Percentiles rank a stretch among this genome's conserved stretches.
phyloP scores from a whole-genome alignment of 1,284 basidiomycete genomes.

The Cyathus pygmaeus region DNA sequence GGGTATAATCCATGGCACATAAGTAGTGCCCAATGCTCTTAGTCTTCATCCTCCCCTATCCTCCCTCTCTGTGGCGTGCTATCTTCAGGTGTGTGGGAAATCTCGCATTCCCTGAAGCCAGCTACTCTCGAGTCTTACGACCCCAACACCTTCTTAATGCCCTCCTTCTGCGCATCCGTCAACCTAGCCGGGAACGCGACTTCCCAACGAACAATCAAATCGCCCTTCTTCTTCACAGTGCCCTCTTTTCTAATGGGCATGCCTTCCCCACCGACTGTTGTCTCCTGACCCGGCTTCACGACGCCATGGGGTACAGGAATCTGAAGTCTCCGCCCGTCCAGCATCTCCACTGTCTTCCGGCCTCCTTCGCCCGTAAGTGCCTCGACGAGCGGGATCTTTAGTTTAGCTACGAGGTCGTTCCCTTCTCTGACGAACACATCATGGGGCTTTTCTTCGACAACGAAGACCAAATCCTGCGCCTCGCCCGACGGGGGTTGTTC shows the following conservation, averaged over 20 bases:
- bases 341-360: constrained; percentile 62
- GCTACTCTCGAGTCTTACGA: not conserved
- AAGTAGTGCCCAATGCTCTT: no score
- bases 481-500: constrained; percentile 76
- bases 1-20: no score
- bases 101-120: no score
- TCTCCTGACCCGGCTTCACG: constrained; percentile 84
- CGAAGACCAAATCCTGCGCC: constrained; percentile 87
- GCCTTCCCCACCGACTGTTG: constrained; percentile 79
- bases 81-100: no score
- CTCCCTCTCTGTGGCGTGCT: no score
- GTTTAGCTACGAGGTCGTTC: constrained; percentile 77
- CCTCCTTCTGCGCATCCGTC: constrained; percentile 82
- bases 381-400: constrained; percentile 83
- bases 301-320: constrained; percentile 75
- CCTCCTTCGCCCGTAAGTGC: constrained; percentile 70
- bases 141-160: constrained; percentile 71
- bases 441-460: constrained; percentile 93
- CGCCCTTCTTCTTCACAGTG: constrained; percentile 79
- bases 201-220: constrained; percentile 86
- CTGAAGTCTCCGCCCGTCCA: constrained; percentile 84
- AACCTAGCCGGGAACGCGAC: constrained; percentile 85
- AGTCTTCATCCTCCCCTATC: no score
- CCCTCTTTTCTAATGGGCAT: constrained; percentile 92
- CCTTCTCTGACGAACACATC: constrained; percentile 79